Evolutionary conservation across 2,329 filamentous ascomycete species (phyloP).

Genomic region (Penicillium brasilianum): DNA sequence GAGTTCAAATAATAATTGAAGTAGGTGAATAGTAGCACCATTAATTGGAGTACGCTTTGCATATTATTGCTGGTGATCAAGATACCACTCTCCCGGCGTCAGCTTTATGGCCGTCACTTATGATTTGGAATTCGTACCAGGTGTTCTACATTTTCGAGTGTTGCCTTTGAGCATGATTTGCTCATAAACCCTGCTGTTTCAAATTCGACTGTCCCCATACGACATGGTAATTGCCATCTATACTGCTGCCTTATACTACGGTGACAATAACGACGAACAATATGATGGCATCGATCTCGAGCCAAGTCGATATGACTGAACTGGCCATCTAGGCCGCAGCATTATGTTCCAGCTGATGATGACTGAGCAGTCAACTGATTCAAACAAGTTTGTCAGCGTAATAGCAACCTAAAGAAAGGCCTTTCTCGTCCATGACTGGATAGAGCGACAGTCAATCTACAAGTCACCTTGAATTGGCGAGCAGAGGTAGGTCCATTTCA

Average conservation of each 20-base stretch:
- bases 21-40: neutral
- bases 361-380: neutral
- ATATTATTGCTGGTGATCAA: neutral
- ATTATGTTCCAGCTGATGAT: neutral
- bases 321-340: neutral
- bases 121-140: neutral
- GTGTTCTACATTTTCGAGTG: neutral
- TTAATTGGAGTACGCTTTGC: neutral
- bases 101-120: neutral
- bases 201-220: constrained; percentile 7
- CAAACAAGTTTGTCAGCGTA: neutral
- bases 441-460: neutral
- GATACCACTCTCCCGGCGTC: neutral
- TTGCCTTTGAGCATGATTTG: neutral
- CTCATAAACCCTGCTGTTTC: neutral
- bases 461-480: neutral
- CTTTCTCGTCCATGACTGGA: neutral
- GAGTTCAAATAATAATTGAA: neutral
- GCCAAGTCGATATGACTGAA: neutral
- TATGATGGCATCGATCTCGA: neutral
- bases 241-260: constrained; percentile 8
- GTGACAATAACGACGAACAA: neutral
- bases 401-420: neutral
- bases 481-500: neutral
- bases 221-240: constrained; percentile 7